Evolutionary conservation across 2,329 filamentous ascomycete species (phyloP).

Genomic region (Alternaria arborescens): DNA sequence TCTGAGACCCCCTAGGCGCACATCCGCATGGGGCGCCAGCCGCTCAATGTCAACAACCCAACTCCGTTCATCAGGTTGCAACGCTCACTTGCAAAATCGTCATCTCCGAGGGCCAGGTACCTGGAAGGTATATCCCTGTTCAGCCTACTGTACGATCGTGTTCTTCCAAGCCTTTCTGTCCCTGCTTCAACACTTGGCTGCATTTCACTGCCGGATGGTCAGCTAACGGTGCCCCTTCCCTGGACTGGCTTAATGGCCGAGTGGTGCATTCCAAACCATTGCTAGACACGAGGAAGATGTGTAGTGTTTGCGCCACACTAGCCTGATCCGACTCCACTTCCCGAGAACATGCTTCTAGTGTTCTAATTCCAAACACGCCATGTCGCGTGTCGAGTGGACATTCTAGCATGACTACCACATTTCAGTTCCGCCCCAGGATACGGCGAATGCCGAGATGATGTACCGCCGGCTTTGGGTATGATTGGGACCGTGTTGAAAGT

Average conservation of each 20-base stretch:
- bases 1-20: conserved; percentile 8
- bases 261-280: background rate
- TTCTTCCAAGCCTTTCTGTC: background rate
- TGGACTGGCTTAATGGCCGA: background rate
- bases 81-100: background rate
- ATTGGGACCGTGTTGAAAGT: background rate
- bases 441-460: conserved; percentile 7
- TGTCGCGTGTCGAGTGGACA: conserved; percentile 2
- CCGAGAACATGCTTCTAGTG: conserved; percentile 3
- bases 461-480: conserved; percentile 2
- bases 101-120: conserved; percentile 9
- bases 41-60: background rate
- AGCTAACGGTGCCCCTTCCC: background rate
- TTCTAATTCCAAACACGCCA: conserved; percentile 8
- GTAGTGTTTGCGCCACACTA: background rate
- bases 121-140: conserved; percentile 1
- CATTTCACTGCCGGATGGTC: background rate
- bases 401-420: conserved; percentile 7
- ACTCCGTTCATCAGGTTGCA: background rate
- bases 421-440: background rate
- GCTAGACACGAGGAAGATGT: background rate
- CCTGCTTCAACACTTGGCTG: background rate
- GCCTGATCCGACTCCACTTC: background rate
- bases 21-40: conserved; percentile 7
- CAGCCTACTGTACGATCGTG: background rate